phyloP scores from a whole-genome alignment of 441 rosid species.

The Populus hybrid region DNA sequence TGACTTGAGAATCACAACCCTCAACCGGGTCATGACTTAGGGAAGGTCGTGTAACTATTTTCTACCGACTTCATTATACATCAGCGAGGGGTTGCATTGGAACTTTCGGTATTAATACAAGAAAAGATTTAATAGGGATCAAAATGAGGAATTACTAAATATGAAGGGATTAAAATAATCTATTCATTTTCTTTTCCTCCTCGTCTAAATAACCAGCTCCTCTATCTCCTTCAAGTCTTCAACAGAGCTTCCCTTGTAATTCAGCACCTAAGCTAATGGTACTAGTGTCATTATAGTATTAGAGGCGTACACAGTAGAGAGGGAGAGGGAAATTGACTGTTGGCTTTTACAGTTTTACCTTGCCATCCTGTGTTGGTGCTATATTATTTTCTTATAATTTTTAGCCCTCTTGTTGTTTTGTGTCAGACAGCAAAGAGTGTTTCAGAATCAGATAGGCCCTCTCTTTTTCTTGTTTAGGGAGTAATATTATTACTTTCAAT shows the following conservation, averaged over 20 bases:
- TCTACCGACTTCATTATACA: neutral
- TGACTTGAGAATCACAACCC: too few species aligned
- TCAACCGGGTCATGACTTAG: too few species aligned
- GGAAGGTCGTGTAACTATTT: too few species aligned
- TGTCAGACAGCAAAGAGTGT: conserved; percentile 21
- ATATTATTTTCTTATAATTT: neutral
- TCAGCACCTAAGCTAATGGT: neutral
- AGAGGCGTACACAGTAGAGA: neutral
- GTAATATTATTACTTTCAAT: neutral
- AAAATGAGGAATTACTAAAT: neutral
- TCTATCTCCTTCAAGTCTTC: neutral
- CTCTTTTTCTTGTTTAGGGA: neutral
- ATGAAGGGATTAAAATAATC: neutral
- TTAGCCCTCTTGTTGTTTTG: conserved; percentile 4
- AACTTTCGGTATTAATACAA: neutral
- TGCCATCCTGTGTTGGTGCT: conserved; percentile 5
- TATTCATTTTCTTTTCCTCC: neutral
- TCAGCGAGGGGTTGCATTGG: neutral
- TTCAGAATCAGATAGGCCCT: conserved; percentile 6
- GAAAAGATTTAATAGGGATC: neutral
- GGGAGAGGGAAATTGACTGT: conserved; percentile 3
- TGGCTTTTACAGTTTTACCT: neutral
- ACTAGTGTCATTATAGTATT: neutral
- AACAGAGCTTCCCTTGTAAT: neutral
- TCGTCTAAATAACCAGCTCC: neutral